These are phyloP conservation scores for Ophiostoma novo-ulmi DNA, from an alignment of 2,329 filamentous ascomycete genomes.

Conservation along the genomic window DNA sequence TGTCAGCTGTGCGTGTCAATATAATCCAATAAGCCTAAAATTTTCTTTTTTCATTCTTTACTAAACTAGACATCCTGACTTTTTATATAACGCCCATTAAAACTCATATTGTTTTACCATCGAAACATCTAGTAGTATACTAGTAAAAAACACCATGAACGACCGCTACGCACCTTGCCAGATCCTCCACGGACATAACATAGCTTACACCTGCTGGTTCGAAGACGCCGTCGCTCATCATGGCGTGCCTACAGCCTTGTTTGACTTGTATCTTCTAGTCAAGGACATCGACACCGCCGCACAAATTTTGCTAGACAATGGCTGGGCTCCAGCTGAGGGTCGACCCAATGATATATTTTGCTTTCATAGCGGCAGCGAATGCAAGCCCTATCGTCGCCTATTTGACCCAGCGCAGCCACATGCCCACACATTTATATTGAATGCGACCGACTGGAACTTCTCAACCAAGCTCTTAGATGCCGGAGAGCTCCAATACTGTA, in stretches of 20 bases:
- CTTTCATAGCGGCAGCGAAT: not conserved
- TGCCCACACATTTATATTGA: not conserved
- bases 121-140: too few species aligned
- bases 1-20: too few species aligned
- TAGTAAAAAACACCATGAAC: not conserved
- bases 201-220: conserved; percentile 11
- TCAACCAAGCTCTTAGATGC: not conserved
- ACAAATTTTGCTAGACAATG: not conserved
- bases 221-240: conserved; percentile 13
- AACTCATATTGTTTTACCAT: too few species aligned
- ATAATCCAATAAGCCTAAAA: too few species aligned
- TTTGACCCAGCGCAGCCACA: not conserved
- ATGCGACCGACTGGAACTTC: not conserved
- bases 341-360: not conserved
- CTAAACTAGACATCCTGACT: too few species aligned
- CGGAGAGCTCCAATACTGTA: not conserved
- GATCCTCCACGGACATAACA: not conserved
- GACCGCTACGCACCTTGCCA: not conserved
- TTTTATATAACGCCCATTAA: too few species aligned
- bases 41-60: too few species aligned
- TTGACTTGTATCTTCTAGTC: conserved; percentile 14
- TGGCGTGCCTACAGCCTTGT: not conserved
- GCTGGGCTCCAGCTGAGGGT: not conserved
- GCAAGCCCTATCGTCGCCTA: not conserved
- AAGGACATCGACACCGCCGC: not conserved